A percentile compares a stretch with the other conserved stretches of the same genome.
phyloP scores from a whole-genome alignment of 2,329 filamentous ascomycete genomes.

The Juglanconis sp. region DNA sequence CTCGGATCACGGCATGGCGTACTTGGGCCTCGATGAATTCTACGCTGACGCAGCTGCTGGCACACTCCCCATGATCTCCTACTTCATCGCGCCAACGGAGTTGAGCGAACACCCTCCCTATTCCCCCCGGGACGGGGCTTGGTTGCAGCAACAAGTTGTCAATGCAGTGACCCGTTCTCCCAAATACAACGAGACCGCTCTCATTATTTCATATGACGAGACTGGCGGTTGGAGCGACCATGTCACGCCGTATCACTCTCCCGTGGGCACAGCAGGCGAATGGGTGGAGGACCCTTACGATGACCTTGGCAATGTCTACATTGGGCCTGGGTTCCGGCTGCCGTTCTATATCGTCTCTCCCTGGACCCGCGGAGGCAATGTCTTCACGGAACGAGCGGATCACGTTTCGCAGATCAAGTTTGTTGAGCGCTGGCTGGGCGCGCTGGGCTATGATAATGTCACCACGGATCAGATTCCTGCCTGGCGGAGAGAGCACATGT shows the following conservation, averaged over 20 bases:
- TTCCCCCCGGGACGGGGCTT: conserved; percentile 50
- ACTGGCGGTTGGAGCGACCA: conserved; percentile 49
- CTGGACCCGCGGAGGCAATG: conserved; percentile 45
- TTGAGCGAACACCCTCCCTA: conserved; percentile 53
- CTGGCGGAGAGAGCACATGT: conserved; percentile 32
- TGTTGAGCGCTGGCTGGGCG: conserved; percentile 44
- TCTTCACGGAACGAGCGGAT: conserved; percentile 48
- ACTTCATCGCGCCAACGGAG: conserved; percentile 45
- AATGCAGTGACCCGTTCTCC: conserved; percentile 48
- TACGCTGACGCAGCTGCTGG: conserved; percentile 43
- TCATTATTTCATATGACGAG: conserved; percentile 48
- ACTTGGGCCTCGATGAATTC: conserved; percentile 40
- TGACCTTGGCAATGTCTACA: conserved; percentile 29
- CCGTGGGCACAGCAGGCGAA: conserved; percentile 40
- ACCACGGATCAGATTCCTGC: conserved; percentile 26
- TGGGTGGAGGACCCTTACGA: conserved; percentile 39
- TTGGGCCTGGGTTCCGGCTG: conserved; percentile 34
- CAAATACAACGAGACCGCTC: conserved; percentile 43
- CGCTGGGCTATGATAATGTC: conserved; percentile 42
- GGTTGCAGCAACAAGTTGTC: conserved; percentile 51
- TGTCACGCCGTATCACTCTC: conserved; percentile 43
- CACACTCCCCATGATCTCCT: conserved; percentile 42
- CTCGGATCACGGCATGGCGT: conserved; percentile 37
- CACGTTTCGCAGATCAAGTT: conserved; percentile 49
- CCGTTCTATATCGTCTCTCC: conserved; percentile 49